Evolutionary conservation across 202 grass and related monocot species (phyloP).

Genomic region (Dendrocalamus latiflorus): DNA sequence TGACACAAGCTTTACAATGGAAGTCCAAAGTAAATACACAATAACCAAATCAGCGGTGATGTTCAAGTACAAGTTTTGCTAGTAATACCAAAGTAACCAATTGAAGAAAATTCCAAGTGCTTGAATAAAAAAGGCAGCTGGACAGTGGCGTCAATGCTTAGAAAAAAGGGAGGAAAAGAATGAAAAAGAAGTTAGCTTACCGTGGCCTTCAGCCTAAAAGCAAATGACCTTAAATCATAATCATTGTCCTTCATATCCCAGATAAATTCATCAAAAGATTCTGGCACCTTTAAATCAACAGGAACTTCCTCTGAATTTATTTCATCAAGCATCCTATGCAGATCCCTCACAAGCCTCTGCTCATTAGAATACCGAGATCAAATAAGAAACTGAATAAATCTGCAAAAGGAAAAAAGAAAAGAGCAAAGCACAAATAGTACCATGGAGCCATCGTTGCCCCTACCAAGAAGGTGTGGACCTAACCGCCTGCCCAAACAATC

Average conservation of each 20-base stretch:
- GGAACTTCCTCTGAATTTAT: slow-evolving; percentile 69
- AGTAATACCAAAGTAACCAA: neutral
- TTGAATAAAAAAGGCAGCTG: neutral
- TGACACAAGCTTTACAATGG: neutral
- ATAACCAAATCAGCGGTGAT: neutral
- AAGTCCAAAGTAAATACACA: neutral
- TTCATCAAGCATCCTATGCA: too few relatives aligned
- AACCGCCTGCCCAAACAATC: slow-evolving; percentile 95
- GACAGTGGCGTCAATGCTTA: neutral
- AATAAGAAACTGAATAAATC: slow-evolving; percentile 22
- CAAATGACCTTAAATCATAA: slow-evolving; percentile 88
- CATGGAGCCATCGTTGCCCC: slow-evolving; percentile 72
- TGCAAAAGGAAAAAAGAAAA: neutral
- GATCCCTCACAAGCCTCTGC: slow-evolving; percentile 83
- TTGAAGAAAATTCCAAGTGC: neutral
- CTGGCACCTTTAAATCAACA: slow-evolving; percentile 65
- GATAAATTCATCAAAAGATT: slow-evolving; percentile 90
- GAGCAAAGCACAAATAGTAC: slow-evolving; percentile 40
- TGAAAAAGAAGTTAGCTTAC: slow-evolving; percentile 43
- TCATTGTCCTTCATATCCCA: slow-evolving; percentile 79
- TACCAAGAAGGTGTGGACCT: slow-evolving; percentile 83
- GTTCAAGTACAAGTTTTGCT: neutral
- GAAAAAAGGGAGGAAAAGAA: neutral
- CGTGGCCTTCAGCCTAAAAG: slow-evolving; percentile 75
- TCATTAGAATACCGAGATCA: slow-evolving; percentile 14